Percentiles rank a stretch among this genome's conserved stretches.
Evolutionary conservation across 805 yeast genomes (phyloP).

Genomic region (Brettanomyces custersianus): DNA sequence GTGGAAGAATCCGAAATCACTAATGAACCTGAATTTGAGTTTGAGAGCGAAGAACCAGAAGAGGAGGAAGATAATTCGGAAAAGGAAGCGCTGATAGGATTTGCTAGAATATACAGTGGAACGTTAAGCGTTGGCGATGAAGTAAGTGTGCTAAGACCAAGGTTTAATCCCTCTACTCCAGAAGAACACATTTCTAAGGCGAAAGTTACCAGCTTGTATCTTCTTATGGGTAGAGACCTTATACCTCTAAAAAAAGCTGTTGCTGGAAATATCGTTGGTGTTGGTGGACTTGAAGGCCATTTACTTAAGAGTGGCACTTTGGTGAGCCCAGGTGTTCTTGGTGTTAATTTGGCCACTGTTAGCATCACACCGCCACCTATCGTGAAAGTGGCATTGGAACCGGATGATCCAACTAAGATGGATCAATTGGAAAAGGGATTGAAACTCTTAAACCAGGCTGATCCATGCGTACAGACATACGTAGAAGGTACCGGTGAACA

Average conservation of each 20-base stretch:
- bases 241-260: slow-evolving; percentile 74
- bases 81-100: slow-evolving; percentile 71
- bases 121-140: slow-evolving; percentile 66
- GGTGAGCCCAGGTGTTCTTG: slow-evolving; percentile 45
- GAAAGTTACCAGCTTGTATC: slow-evolving; percentile 58
- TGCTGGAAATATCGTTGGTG: slow-evolving; percentile 92
- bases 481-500: slow-evolving; percentile 89
- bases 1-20: background rate
- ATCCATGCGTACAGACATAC: slow-evolving; percentile 87
- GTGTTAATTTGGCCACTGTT: slow-evolving; percentile 72
- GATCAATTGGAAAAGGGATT: slow-evolving; percentile 70
- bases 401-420: slow-evolving; percentile 77
- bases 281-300: slow-evolving; percentile 62
- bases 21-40: slow-evolving; percentile 10
- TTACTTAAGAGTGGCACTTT: slow-evolving; percentile 84
- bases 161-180: slow-evolving; percentile 52
- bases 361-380: slow-evolving; percentile 79
- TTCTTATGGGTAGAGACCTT: slow-evolving; percentile 89
- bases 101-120: slow-evolving; percentile 86
- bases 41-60: slow-evolving; percentile 39
- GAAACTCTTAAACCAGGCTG: slow-evolving; percentile 73
- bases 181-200: slow-evolving; percentile 30
- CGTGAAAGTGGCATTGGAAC: slow-evolving; percentile 92
- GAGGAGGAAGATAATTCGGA: slow-evolving; percentile 36
- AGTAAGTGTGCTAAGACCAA: slow-evolving; percentile 75